Base-by-base conservation (phyloP, 306 rosid species). In the Fagus crenata region DNA sequence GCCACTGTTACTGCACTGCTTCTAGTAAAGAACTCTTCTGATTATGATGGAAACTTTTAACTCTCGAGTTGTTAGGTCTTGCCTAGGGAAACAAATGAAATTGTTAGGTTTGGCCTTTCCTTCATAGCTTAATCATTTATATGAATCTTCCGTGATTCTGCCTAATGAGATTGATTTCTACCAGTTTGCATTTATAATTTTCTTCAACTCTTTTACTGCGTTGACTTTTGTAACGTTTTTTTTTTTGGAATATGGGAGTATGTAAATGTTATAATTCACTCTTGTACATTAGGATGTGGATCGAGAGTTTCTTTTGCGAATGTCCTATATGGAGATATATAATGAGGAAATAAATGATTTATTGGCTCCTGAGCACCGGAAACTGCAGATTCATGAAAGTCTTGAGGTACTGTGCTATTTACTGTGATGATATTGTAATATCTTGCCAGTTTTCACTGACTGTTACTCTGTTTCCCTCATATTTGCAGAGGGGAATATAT, bases 301-400 rank as follows among this genome's bases (percentile, higher is more conserved):
- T 79, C 87, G 97, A 72, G 97, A 95, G 82, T 95, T 92, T 89
- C 96, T 95, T 72, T 87, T 95, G 73, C 87, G 98, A 73, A 95
- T 95, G 98, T 95, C 98, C 35, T 95, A 95, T 85, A 89, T 95
- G 98, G 97, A 95, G 87, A 95, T 95, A 69, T 95, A 95, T 49
- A 92, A 95, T 37, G 98, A 92, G 83, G 98, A 95, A 77, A 90
- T 95, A 71, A 95, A 95, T 79, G 98, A 95, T 86, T 84, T 95
- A 71, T 83, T 92, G 91, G 97, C 86, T 83, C 97, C 98, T 1
- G 96, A 90, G 88, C 98, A 95, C 77, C 89, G 96, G 61, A 95
- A 95, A 87, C 83, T 95, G 84, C 98, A 92, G 88, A 95, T 95
- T 85, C 98, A 95, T 56, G 98, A 95, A 83, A 95, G 85, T 79